These are phyloP conservation scores for Sphaceloma murrayae DNA, from an alignment of 2,329 filamentous ascomycete genomes.

Conservation along the genomic window DNA sequence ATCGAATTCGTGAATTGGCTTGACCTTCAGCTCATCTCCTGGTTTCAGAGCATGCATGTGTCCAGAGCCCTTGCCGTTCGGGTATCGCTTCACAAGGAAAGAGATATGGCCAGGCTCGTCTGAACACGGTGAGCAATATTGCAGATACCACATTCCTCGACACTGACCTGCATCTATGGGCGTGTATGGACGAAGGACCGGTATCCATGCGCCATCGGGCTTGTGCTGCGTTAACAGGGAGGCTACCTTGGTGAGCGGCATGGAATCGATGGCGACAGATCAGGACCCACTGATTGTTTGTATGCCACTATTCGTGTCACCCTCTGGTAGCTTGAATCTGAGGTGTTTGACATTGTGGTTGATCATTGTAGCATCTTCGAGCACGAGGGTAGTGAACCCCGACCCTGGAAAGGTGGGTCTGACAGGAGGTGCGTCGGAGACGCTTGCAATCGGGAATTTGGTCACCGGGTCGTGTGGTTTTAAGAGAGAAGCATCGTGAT, in stretches of 20 bases:
- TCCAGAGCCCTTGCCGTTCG: constrained; percentile 52
- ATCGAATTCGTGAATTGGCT: constrained; percentile 46
- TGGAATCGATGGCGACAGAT: no score
- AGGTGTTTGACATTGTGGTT: constrained; percentile 52
- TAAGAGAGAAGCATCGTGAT: background rate
- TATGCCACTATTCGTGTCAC: constrained; percentile 41
- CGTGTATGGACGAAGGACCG: constrained; percentile 57
- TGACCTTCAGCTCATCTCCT: constrained; percentile 52
- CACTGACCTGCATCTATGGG: constrained; percentile 42
- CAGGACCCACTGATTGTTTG: constrained; percentile 17
- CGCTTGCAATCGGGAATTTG: constrained; percentile 5
- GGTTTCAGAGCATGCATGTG: constrained; percentile 58
- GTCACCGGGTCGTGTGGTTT: background rate
- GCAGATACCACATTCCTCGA: constrained; percentile 32
- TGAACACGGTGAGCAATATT: constrained; percentile 21
- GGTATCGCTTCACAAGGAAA: constrained; percentile 59
- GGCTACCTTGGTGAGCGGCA: no score
- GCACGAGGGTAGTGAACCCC: constrained; percentile 39
- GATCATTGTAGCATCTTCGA: constrained; percentile 45
- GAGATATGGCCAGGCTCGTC: constrained; percentile 52
- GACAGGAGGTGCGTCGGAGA: background rate
- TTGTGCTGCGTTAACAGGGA: constrained; percentile 53
- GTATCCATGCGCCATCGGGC: constrained; percentile 48
- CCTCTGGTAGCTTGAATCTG: constrained; percentile 46
- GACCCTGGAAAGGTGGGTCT: constrained; percentile 18